Evolutionary conservation across 208 protist genomes (phyloP), one percentile per base, ranked within the genome.

Genomic region (Trichomonas gallinae): DNA sequence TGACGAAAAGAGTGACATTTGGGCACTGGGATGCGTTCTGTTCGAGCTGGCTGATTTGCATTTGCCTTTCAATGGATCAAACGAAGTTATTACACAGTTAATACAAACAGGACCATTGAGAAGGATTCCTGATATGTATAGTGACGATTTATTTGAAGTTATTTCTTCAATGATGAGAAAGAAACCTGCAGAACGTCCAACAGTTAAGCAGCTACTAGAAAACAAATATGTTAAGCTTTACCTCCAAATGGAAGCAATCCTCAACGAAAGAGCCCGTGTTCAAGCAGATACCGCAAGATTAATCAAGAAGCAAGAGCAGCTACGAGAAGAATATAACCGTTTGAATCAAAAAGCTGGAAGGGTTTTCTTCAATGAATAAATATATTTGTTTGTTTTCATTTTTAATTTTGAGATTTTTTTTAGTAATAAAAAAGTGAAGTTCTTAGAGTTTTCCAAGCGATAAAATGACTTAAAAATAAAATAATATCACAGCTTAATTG

Each of bases 1-100:
- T 97, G 87, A 96, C 46, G 87, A 81, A 15, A 98, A 97, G 85
- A 96, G 83, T 45, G 97, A 98, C 40, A 97, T 98, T 38, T 98
- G 97, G 97, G 96, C 97, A 42, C 96, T 98, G 38, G 97, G 97
- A n/a, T 98, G 97, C 72, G 83, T 98, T 21, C 51, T 97, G 26
- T 98, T 98, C 83, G 97, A 98, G 96, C 40, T 98, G 45, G 36
- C 63, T 21, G 87, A 85, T 46, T 46, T 98, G 23, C 34, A 38
- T 2, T 96, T 97, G 87, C 97, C 97, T n/a, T 98, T 98, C 38
- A 34, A 48, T 38, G 40, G 87, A 38, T 48, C 17, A 26, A n/a
- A 93, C n/a, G 44, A 51, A 23, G 87, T 51, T 34, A 42, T 93
- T 0, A 93, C 42, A 17, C 17, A 34, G 3, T 9, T 48, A 1